Evolutionary conservation across 2,329 filamentous ascomycete genomes (phyloP).

Genomic region (Botrytis fabae): DNA sequence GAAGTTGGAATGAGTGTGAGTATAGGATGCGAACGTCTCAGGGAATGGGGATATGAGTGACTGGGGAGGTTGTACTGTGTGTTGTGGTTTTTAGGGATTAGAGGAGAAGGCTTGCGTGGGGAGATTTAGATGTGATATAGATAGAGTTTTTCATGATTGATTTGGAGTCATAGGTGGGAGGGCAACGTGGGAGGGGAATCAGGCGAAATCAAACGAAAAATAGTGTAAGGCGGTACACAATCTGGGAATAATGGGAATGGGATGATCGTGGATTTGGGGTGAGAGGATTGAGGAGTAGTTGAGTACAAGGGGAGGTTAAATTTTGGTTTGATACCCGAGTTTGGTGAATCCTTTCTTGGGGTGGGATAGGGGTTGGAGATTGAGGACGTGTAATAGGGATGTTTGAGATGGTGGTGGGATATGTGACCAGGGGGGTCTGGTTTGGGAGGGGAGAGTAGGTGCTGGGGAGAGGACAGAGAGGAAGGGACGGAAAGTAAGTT

Average conservation of each 20-base stretch:
- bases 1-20: no score
- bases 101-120: not conserved
- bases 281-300: not conserved
- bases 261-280: fast-evolving
- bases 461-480: no score
- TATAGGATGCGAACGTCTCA: no score
- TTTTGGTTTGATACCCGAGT: fast-evolving
- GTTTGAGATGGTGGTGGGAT: fast-evolving
- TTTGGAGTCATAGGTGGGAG: no score
- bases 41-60: no score
- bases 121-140: no score
- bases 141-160: no score
- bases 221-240: fast-evolving
- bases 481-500: not conserved
- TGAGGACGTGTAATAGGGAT: not conserved
- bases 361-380: not conserved
- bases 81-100: no score
- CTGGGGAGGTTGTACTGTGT: no score
- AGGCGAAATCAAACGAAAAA: not conserved
- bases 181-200: no score
- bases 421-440: not conserved
- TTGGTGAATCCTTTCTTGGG: not conserved
- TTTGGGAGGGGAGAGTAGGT: not conserved
- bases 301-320: not conserved
- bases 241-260: fast-evolving